Evolutionary conservation across 352 stramenopile genomes (phyloP).

Genomic region (Phytophthora idaei): DNA sequence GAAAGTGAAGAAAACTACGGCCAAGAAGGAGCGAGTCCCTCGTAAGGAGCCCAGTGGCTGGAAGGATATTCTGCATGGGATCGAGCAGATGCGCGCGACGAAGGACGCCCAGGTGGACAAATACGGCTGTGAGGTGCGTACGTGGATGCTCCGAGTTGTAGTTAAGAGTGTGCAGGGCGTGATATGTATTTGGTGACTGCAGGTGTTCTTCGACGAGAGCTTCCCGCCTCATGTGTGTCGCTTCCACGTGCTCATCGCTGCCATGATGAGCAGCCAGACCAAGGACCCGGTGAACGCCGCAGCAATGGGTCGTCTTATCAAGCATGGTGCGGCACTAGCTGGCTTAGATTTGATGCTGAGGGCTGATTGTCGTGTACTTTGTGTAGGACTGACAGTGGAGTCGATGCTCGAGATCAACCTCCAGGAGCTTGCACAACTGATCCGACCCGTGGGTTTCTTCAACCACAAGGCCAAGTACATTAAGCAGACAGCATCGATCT

Average conservation of each 20-base stretch:
- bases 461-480: constrained; percentile 97
- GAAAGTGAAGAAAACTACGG: constrained; percentile 21
- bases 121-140: constrained; percentile 63
- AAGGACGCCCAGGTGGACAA: constrained; percentile 76
- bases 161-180: not conserved
- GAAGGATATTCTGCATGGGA: constrained; percentile 62
- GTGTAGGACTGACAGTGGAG: constrained; percentile 83
- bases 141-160: not conserved
- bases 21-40: constrained; percentile 32
- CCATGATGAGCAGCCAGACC: constrained; percentile 97
- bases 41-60: constrained; percentile 49
- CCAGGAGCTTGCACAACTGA: constrained; percentile 87
- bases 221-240: constrained; percentile 56
- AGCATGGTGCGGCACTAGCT: constrained; percentile 38
- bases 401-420: constrained; percentile 87
- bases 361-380: not conserved
- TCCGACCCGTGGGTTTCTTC: constrained; percentile 95
- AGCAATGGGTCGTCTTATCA: constrained; percentile 70
- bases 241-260: constrained; percentile 95
- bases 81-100: constrained; percentile 70
- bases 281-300: constrained; percentile 93
- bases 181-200: not conserved
- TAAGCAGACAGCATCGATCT: constrained; percentile 74
- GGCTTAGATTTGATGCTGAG: constrained; percentile 4
- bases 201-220: constrained; percentile 50